Base-by-base conservation (phyloP, 2,329 filamentous ascomycete species). In the Fusarium haematococcum region DNA sequence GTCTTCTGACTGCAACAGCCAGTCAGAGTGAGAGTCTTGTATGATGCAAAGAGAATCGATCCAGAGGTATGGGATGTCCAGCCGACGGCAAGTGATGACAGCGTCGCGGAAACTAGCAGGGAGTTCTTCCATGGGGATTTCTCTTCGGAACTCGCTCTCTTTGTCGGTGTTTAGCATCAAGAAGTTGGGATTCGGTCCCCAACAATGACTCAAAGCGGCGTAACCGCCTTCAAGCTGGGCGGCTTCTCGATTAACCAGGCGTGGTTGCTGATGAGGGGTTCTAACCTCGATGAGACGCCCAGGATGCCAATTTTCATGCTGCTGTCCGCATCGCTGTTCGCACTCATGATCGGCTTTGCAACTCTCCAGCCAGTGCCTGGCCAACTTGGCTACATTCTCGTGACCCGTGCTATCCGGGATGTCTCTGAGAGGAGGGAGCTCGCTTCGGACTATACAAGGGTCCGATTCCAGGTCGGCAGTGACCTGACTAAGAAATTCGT, bases 31-130 rank as follows among this genome's bases (percentile, higher is more conserved):
- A 18, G 64, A 56, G 18, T 35, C 64, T 35, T 67, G 64, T 16
- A 67, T 20, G n/a, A 67, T 67, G 37, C 64, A 67, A 32, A 67
- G 48, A n/a, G 57, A 63, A 23, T 67, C 64, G n/a, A 67, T 48
- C 64, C 64, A 67, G 25, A 67, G 14, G 13, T 67, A 67, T 8
- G 58, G 64, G 16, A 67, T 67, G 16, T n/a, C 27, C n/a, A 67
- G 8, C 9, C 64, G 57, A 18, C 45, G 58, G 20, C 64, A 67
- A 18, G 64, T 67, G 16, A 63, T 39, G 9, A 67, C 32, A 9
- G 48, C 20, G 23, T 67, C 58, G 14, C 58, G 64, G 13, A 67
- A 67, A 9, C 64, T 67, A 5, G 58, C 58, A n/a, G 64, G 23
- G 9, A 67, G 35, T 13, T 45, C 5, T 1, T 48, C 27, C 20